Evolutionary conservation across 116 monocot genomes (phyloP), one percentile per base, ranked within the genome.

Genomic region (Papilionanthe hybrid): DNA sequence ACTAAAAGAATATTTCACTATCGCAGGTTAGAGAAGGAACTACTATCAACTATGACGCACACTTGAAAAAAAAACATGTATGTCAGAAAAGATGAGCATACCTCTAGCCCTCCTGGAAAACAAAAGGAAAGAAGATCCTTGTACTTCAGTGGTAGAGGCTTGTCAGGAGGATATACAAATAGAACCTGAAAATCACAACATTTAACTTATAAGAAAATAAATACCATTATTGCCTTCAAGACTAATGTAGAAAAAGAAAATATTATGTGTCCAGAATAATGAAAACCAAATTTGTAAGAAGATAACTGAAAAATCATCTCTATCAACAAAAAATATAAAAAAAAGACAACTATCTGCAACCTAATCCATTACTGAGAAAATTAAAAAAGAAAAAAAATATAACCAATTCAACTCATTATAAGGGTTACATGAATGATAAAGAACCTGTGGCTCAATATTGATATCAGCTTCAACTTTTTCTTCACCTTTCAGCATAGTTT

Each of bases 121-220:
- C 99, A 99, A 77, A 95, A 99, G 55, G 99, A 95, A 55, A 99
- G 85, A 29, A 92, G 92, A 91, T 99, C 99, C 77, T 89, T 93
- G 81, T 89, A 93, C 49, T 95, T 99, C 71, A 99, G 81, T 8
- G 99, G 99, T 72, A 99, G 79, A 65, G 87, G 85, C 57, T 93
- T 99, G 11, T 95, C 92, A 72, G 93, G 95, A 82, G 99, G 99
- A 86, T 99, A 99, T 42, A 85, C 95, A 88, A 99, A 95, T 72
- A 99, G 85, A 81, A 99, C 89, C 99, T 99, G 79, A 53, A 79
- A 87, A 63, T 41, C 56, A 55, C 32, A 78, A 48, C 20, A 72
- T 75, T 45, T 22, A 20, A 78, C 9, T 13, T 12, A 75, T 75
- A 28, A 48, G 53, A 49, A 13, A 10, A 75, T 71, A 30, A 43